Evolutionary conservation across 225 moss, liverwort and hornwort genomes (phyloP), one percentile per base, ranked within the genome.

Genomic region (Pleurozium schreberi): DNA sequence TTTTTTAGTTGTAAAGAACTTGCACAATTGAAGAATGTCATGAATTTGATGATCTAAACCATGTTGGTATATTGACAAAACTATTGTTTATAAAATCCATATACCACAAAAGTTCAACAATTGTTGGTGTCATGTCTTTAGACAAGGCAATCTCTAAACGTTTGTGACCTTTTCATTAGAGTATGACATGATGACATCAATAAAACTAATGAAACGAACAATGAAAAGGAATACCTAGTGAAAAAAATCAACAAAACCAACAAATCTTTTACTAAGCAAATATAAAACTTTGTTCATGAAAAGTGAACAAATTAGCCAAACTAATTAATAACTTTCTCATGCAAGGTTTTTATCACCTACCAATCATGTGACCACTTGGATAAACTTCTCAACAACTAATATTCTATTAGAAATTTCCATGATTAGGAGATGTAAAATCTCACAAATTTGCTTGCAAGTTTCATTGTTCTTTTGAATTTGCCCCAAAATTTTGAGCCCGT

Each of bases 1-100:
- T 42, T 8, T 30, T 80, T 78, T n/a, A 57, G 1, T 19, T 5
- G 12, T 8, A 19, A 28, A 5, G 40, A 30, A 59, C 28, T 58
- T 80, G 9, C 30, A 4, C 18, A 40, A 25, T 18, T 40, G 13
- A 42, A 42, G 2, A 20, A 5, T 71, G 18, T 42, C 3, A 42
- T 0, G 0, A 31, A 43, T 5, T 81, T 60, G 13, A 3, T 30
- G 20, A 60, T 43, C 0, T 31, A 1, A 81, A 60, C 31, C 2
- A 13, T 81, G 4, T 19, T 80, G 42, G 20, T 78, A 26, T 26
- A n/a, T 57, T 78, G 27, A 25, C 2, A 1, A 22, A 12, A 78
- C 0, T 38, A 1, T 10, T 15, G 2, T 78, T 55, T 53, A 15
- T 10, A 15, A 78, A 38, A 78, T 6, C 10, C 40, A 58, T 20